phyloP scores from a whole-genome alignment of 495 filamentous ascomycete species.

The Neurospora intermedia region DNA sequence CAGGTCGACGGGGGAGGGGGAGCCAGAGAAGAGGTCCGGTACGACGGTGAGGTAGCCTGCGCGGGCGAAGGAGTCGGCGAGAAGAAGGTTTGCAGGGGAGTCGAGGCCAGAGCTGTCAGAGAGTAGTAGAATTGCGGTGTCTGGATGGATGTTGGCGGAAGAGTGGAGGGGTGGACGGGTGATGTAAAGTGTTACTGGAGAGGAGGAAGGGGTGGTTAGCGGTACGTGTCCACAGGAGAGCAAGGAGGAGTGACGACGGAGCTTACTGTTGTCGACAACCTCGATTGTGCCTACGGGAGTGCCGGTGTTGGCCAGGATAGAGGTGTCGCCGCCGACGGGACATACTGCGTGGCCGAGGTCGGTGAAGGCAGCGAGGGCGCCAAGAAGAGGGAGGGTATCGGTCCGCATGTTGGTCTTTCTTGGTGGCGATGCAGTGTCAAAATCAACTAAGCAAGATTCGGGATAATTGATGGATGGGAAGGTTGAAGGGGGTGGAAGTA shows the following conservation, averaged over 20 bases:
- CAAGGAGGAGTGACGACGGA: neutral
- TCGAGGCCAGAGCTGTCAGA: conserved; percentile 52
- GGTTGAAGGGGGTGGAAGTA: neutral
- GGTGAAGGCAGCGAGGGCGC: neutral
- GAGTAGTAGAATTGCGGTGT: conserved; percentile 40
- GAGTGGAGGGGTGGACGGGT: conserved; percentile 19
- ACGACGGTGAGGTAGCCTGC: conserved; percentile 66
- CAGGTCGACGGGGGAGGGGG: conserved; percentile 34
- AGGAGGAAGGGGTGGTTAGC: neutral
- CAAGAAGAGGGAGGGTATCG: neutral
- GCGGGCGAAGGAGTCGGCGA: conserved; percentile 66
- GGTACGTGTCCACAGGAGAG: neutral
- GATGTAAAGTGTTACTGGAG: conserved; percentile 29
- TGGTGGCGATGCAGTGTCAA: neutral
- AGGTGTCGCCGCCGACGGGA: neutral
- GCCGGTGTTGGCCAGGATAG: conserved; percentile 25
- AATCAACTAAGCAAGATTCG: too few species aligned
- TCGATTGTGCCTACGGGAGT: conserved; percentile 21
- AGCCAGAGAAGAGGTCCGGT: conserved; percentile 64
- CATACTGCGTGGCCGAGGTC: neutral
- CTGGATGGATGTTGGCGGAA: conserved; percentile 28
- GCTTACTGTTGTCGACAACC: conserved; percentile 20
- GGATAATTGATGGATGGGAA: neutral
- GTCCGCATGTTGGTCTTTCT: neutral
- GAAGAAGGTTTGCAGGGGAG: conserved; percentile 54